Conservation (phyloP, 352 stramenopile genomes). For the Globisporangium okanoganense region DNA sequence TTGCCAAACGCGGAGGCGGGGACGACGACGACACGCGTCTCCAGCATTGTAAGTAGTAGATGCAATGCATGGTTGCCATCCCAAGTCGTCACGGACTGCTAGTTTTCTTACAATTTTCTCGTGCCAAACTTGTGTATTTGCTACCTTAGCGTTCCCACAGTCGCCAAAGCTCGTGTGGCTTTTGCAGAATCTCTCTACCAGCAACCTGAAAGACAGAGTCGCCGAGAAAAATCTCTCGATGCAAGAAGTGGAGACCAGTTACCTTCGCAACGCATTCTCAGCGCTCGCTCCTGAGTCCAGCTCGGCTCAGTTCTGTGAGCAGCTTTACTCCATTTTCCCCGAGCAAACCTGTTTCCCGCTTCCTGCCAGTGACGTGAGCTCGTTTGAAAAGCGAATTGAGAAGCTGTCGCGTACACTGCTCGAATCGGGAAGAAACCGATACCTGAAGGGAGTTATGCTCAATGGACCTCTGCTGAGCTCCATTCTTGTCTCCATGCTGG, state of each 20-base stretch:
- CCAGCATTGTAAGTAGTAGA: conserved; percentile 22
- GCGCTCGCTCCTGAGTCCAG: conserved; percentile 23
- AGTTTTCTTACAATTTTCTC: not conserved
- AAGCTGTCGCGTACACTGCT: conserved; percentile 54
- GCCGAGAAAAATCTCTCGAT: conserved; percentile 45
- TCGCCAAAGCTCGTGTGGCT: conserved; percentile 71
- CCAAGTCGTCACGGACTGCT: not conserved
- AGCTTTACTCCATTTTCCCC: conserved; percentile 44
- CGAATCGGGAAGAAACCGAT: conserved; percentile 64
- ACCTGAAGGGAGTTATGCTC: conserved; percentile 59
- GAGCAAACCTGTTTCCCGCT: conserved; percentile 61
- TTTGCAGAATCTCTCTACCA: conserved; percentile 55
- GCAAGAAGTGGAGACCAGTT: conserved; percentile 54
- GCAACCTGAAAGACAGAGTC: conserved; percentile 62
- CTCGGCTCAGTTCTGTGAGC: conserved; percentile 27
- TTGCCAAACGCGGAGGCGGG: conserved; percentile 30
- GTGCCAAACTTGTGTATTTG: not conserved
- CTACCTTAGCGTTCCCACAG: conserved; percentile 58
- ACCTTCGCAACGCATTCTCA: conserved; percentile 49
- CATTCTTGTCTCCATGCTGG: conserved; percentile 74
- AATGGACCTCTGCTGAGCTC: conserved; percentile 69
- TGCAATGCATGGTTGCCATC: not conserved
- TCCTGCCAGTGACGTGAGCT: conserved; percentile 28
- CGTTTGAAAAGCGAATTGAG: conserved; percentile 58
- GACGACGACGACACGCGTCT: conserved; percentile 19